A percentile compares a stretch with the other conserved stretches of the same genome.
Conservation (phyloP, 805 yeast species). For the Candida sithepensis region DNA sequence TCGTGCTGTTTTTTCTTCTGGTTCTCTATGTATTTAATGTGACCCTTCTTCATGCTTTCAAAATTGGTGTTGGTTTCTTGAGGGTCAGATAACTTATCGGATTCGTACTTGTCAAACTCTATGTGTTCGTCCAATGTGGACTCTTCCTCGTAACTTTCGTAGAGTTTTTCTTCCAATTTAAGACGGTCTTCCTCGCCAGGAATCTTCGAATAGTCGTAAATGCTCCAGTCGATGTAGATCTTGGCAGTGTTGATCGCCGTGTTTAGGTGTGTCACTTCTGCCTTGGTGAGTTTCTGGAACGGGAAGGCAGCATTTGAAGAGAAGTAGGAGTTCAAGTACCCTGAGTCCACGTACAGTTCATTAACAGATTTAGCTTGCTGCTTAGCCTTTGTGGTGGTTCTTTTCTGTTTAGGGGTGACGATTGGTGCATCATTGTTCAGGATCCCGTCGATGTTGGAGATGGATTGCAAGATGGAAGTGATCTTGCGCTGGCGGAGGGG, state of each 20-base stretch:
- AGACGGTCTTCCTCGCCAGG: conserved; percentile 46
- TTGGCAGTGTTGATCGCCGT: conserved; percentile 45
- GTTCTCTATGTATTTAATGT: conserved; percentile 23
- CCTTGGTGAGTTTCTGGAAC: conserved; percentile 4
- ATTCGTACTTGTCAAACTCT: conserved; percentile 4
- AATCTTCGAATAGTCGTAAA: conserved; percentile 46
- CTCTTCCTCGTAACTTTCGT: conserved; percentile 1
- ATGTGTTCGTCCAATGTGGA: conserved; percentile 2
- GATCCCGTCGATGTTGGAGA: conserved; percentile 4
- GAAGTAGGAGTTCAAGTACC: conserved; percentile 16
- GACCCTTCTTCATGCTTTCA: conserved; percentile 25
- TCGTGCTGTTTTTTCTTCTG: conserved; percentile 18
- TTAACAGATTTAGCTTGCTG: not conserved
- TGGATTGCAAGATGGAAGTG: not conserved
- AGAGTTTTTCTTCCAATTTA: conserved; percentile 4
- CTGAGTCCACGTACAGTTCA: conserved; percentile 16
- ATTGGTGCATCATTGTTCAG: not conserved
- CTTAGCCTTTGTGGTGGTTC: not conserved
- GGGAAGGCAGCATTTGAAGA: conserved; percentile 9
- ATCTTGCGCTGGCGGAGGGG: not conserved
- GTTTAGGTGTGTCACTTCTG: conserved; percentile 16
- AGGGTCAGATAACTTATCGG: too few relatives aligned
- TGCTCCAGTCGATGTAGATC: conserved; percentile 58
- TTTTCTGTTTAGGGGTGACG: not conserved
- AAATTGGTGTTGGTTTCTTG: not conserved